Evolutionary conservation across 208 protist species (phyloP).

Genomic region (Crithidia expoeki): DNA sequence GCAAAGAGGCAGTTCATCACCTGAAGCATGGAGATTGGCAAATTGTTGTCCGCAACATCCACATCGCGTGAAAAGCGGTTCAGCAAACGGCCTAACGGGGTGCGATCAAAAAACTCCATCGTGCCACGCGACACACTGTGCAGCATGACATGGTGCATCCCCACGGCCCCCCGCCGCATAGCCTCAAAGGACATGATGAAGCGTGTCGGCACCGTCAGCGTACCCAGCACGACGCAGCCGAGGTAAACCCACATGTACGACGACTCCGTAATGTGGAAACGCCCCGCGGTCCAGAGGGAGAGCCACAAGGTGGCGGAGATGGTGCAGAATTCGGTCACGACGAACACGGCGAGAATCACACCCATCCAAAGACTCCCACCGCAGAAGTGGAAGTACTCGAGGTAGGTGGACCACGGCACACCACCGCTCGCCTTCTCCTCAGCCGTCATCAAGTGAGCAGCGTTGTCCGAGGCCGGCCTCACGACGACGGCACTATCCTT

Average conservation of each 20-base stretch:
- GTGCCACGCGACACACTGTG: constrained; percentile 46
- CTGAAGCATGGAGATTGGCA: constrained; percentile 64
- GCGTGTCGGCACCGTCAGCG: constrained; percentile 42
- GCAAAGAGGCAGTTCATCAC: constrained; percentile 61
- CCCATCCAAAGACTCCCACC: constrained; percentile 42
- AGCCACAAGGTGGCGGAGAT: constrained; percentile 65
- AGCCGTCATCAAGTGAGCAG: constrained; percentile 46
- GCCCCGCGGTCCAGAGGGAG: constrained; percentile 66
- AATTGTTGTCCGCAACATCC: constrained; percentile 64
- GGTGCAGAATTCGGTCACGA: constrained; percentile 53
- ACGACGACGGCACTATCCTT: not conserved
- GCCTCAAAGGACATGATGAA: constrained; percentile 33
- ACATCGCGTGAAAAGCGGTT: constrained; percentile 96
- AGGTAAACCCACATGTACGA: constrained; percentile 66
- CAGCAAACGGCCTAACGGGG: constrained; percentile 92
- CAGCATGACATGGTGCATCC: constrained; percentile 63
- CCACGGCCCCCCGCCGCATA: constrained; percentile 37
- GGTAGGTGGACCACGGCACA: constrained; percentile 65
- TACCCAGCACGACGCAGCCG: constrained; percentile 34
- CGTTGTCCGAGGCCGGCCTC: too few relatives aligned
- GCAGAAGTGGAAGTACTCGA: constrained; percentile 51
- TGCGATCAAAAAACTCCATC: constrained; percentile 95
- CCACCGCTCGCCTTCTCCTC: constrained; percentile 67
- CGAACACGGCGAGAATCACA: constrained; percentile 57
- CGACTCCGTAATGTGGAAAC: too few relatives aligned